Evolutionary conservation across 352 stramenopile genomes (phyloP).

Genomic region (Globisporangium cystogenes): DNA sequence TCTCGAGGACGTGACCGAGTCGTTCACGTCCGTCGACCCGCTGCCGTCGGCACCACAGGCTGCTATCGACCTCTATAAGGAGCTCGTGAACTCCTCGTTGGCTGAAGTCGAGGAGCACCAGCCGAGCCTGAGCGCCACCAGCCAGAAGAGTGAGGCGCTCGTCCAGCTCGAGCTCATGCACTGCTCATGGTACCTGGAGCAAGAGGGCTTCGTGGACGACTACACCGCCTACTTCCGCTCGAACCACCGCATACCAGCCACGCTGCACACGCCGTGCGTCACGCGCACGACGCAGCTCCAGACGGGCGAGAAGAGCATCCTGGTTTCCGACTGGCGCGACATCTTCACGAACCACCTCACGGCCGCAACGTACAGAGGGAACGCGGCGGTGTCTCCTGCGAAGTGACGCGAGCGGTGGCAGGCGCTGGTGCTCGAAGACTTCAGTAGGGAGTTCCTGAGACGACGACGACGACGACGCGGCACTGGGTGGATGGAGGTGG

Average conservation of each 20-base stretch:
- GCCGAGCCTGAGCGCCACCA: background rate
- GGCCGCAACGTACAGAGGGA: too few species aligned
- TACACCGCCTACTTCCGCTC: conserved; percentile 26
- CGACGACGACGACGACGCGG: too few species aligned
- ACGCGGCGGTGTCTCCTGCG: too few species aligned
- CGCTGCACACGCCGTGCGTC: conserved; percentile 29
- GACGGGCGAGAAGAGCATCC: conserved; percentile 15
- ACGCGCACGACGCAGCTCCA: conserved; percentile 21
- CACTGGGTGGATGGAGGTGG: too few species aligned
- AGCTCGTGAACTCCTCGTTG: conserved; percentile 1
- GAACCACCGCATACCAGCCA: conserved; percentile 24
- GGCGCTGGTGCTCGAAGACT: too few species aligned
- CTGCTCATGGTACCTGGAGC: conserved; percentile 44
- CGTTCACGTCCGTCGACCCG: background rate
- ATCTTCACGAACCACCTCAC: conserved; percentile 17
- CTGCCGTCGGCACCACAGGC: background rate
- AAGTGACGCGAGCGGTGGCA: too few species aligned
- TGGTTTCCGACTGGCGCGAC: conserved; percentile 15
- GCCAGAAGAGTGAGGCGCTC: conserved; percentile 16
- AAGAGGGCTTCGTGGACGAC: conserved; percentile 35
- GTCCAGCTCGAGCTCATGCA: conserved; percentile 46
- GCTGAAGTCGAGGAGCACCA: background rate
- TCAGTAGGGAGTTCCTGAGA: too few species aligned
- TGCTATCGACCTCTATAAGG: conserved; percentile 1
- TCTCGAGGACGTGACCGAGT: background rate